These are phyloP conservation scores for Kodamaea ohmeri DNA, from an alignment of 1,139 yeast genomes.

Conservation along the genomic window DNA sequence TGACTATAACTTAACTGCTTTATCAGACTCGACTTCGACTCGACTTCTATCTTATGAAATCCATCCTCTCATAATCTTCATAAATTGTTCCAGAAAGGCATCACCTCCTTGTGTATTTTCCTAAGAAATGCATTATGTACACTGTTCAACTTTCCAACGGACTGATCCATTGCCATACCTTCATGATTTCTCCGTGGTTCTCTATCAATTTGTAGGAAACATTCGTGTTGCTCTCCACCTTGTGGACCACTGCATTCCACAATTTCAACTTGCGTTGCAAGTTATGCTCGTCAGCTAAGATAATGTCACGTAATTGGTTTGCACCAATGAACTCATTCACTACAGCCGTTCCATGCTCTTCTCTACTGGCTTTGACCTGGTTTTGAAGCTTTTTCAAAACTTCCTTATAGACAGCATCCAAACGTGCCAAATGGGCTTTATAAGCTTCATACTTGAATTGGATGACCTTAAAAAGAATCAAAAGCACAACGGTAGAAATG, in stretches of 20 bases:
- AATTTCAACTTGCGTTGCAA: conserved; percentile 44
- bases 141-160: conserved; percentile 24
- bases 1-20: no score
- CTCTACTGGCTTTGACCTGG: conserved; percentile 30
- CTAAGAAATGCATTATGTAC: no score
- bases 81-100: no score
- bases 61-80: no score
- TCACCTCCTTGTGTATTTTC: no score
- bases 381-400: conserved; percentile 47
- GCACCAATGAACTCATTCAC: conserved; percentile 58
- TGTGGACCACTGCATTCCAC: conserved; percentile 63
- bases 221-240: conserved; percentile 66
- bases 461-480: conserved; percentile 21
- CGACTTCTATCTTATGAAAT: no score
- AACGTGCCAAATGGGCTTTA: conserved; percentile 28
- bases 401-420: conserved; percentile 39
- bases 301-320: conserved; percentile 73
- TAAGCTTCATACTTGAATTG: conserved; percentile 36
- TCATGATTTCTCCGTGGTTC: conserved; percentile 81
- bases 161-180: conserved; percentile 88
- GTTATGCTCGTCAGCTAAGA: conserved; percentile 48
- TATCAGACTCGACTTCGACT: no score
- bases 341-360: conserved; percentile 14
- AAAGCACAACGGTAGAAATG: conserved; percentile 22
- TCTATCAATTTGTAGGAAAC: conserved; percentile 62